Evolutionary conservation across 257 asterid species (phyloP), one percentile per base, ranked within the genome.

Genomic region (Scutellaria barbata): DNA sequence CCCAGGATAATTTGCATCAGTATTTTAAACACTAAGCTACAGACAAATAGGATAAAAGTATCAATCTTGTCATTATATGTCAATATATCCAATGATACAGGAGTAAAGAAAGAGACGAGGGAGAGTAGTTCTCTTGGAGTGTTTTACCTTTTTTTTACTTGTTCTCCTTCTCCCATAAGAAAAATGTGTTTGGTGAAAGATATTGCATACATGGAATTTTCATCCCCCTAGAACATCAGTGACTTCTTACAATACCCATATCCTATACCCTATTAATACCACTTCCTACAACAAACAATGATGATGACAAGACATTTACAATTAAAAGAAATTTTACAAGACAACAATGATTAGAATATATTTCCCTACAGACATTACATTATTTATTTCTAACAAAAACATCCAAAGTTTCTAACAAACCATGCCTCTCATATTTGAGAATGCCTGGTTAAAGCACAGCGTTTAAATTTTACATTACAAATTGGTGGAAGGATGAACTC

Each of bases 1-100:
- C 30, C 56, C 55, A 51, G 14, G 42, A 42, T 25, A 16, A 46
- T 41, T 10, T 46, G 56, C 70, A 55, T 37, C 61, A 45, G 54
- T 39, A 62, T 13, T 45, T 30, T 41, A 18, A 53, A 11, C 13
- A 13, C 45, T 48, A 4, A 16, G 7, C 68, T 11, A 45, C 40
- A 52, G 22, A 53, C 9, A 42, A 69, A 51, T 4, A 11, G 35
- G 63, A 53, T 37, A 35, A 17, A 45, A 51, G 16, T 67, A 68
- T 6, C 42, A 54, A 18, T 14, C 17, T 1, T 12, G 13, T 68
- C 52, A 39, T 14, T 63, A 68, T 8, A 18, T 7, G 17, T 48
- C 45, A 51, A 18, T 20, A 68, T 9, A 53, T n/a, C 35, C 68
- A 48, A 61, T 5, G 25, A 5, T 42, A 43, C 64, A 46, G 50